Conservation (phyloP, 1,284 basidiomycete species). For the Rhodotorula mucilaginosa region DNA sequence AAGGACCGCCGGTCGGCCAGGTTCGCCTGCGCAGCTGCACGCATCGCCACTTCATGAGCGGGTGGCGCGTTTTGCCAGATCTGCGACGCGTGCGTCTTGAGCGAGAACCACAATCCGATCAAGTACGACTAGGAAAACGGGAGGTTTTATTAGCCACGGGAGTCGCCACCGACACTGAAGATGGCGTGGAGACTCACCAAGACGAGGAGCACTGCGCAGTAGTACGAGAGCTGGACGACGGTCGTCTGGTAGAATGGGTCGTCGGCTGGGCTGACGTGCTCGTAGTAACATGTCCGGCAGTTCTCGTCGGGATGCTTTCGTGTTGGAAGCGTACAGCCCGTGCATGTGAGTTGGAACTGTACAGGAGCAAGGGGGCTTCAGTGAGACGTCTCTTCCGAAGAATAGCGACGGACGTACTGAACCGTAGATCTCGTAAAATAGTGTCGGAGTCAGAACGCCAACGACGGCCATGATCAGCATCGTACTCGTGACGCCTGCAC, state of each 20-base stretch:
- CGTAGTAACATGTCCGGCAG: conserved; percentile 90
- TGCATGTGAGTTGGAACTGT: conserved; percentile 89
- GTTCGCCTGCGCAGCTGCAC: conserved; percentile 28
- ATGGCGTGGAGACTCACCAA: conserved; percentile 62
- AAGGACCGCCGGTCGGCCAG: conserved; percentile 63
- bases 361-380: conserved; percentile 14
- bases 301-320: conserved; percentile 46
- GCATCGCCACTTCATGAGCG: conserved; percentile 36
- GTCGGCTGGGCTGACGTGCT: conserved; percentile 84
- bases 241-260: conserved; percentile 97
- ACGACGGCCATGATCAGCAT: conserved; percentile 99
- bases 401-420: conserved; percentile 64
- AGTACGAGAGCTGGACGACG: conserved; percentile 90
- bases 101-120: conserved; percentile 96
- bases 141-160: neutral
- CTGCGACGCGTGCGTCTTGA: conserved; percentile 95
- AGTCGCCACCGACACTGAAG: too few relatives aligned
- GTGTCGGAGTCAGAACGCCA: conserved; percentile 87
- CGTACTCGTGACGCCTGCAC: conserved; percentile 96
- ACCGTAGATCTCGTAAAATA: conserved; percentile 99
- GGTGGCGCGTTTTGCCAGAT: conserved; percentile 88
- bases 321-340: conserved; percentile 67
- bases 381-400: neutral
- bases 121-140: conserved; percentile 75
- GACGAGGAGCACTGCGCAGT: conserved; percentile 83